Evolutionary conservation across 208 protist genomes (phyloP), one percentile per base, ranked within the genome.

Genomic region (Leishmania arabica): DNA sequence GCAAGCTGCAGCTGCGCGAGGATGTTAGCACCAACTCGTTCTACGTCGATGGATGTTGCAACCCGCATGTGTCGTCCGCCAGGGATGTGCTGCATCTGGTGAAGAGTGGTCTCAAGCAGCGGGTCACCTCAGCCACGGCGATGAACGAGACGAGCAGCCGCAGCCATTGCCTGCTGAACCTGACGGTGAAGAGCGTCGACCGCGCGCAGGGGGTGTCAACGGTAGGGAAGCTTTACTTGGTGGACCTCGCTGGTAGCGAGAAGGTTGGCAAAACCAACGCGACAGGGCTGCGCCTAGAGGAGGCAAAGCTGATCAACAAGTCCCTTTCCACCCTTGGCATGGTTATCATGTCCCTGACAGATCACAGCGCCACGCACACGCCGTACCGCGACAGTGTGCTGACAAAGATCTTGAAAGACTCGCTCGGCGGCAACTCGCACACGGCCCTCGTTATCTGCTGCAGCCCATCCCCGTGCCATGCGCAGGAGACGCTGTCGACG

Each of bases 301-400:
- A 98, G 88, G 96, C 96, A 60, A 98, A 97, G 80, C 88, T 95
- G 24, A 98, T 98, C 79, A 98, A 98, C 84, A 92, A 94, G 62
- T 98, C 95, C 5, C 91, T 98, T 53, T 92, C 94, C 11, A 92
- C 92, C 0, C 90, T 98, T 7, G 93, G 96, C 56, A 84, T 94
- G 72, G 94, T 97, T 40, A 98, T 98, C 78, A 89, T 90, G 49
- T 89, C 83, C 31, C 85, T 98, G 7, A 92, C 91, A n/a, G 94
- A 98, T 45, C 77, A 85, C 40, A 84, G 70, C 64, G 56, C 86
- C 3, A 82, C 72, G 34, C 90, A 97, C 84, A 86, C 96, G 47
- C 96, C 96, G 58, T 98, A 97, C 77, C 91, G 96, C 34, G 91
- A 98, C 77, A 97, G 93, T 73, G 95, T 97, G 60, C 86, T 98